A percentile compares a stretch with the other conserved stretches of the same genome.
Conservation (phyloP, 2,329 filamentous ascomycete genomes). For the Phialophora tarda region DNA sequence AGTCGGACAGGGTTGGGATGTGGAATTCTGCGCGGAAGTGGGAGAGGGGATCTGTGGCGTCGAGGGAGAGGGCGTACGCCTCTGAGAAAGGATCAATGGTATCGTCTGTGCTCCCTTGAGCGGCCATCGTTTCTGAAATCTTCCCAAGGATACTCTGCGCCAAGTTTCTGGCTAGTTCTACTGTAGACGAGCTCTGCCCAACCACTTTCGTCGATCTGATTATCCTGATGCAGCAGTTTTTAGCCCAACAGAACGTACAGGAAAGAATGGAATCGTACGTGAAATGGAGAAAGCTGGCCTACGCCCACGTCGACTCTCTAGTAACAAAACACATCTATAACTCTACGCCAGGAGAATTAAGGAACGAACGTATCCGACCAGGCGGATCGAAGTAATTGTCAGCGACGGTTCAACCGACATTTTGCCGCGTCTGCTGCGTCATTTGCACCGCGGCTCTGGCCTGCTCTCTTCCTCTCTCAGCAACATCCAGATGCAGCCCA, state of each 20-base stretch:
- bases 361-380: background rate
- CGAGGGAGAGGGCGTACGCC: constrained; percentile 57
- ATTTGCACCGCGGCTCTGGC: background rate
- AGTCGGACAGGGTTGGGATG: constrained; percentile 74
- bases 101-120: background rate
- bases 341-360: background rate
- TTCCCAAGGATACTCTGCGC: background rate
- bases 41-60: constrained; percentile 65
- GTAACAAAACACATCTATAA: background rate
- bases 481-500: background rate
- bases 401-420: constrained; percentile 22
- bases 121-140: background rate
- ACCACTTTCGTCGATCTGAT: background rate
- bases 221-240: background rate
- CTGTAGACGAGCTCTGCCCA: background rate
- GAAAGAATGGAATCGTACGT: background rate
- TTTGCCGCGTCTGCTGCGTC: constrained; percentile 11
- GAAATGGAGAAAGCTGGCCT: background rate
- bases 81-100: constrained; percentile 34
- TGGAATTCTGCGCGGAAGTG: constrained; percentile 73
- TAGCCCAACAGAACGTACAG: background rate
- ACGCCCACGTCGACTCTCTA: background rate
- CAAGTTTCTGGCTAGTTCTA: background rate
- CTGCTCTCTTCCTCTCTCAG: background rate
- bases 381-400: constrained; percentile 21